phyloP scores from a whole-genome alignment of 192 early-diverging fungal species.

The Lunasporangiospora selenospora region DNA sequence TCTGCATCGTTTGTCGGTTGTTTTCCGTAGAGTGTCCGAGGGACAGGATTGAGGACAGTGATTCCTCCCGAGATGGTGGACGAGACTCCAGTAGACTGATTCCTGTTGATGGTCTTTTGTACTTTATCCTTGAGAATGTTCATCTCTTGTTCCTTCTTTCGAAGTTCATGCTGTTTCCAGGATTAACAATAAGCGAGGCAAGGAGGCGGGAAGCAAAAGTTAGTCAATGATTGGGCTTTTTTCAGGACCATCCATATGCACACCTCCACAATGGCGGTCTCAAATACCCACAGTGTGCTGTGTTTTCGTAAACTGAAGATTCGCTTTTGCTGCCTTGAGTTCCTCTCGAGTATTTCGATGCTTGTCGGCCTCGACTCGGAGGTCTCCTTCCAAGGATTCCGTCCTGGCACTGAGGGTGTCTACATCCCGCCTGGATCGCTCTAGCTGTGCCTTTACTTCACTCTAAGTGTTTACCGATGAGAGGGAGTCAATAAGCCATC shows the following conservation, averaged over 20 bases:
- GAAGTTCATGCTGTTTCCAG: slow-evolving; percentile 50
- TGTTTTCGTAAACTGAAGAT: slow-evolving; percentile 57
- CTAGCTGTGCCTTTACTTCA: slow-evolving; percentile 22
- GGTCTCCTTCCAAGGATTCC: slow-evolving; percentile 34
- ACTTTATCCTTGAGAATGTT: slow-evolving; percentile 52
- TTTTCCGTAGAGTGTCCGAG: slow-evolving; percentile 24
- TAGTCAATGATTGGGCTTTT: too few species aligned
- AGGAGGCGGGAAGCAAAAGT: too few species aligned
- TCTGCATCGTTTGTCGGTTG: slow-evolving; percentile 19
- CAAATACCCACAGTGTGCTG: slow-evolving; percentile 61
- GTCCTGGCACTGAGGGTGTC: slow-evolving; percentile 20
- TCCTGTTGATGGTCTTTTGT: slow-evolving; percentile 46
- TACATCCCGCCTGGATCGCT: slow-evolving; percentile 23
- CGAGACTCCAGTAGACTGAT: slow-evolving; percentile 10
- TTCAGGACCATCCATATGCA: too few species aligned
- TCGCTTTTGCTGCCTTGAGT: slow-evolving; percentile 52
- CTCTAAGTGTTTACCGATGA: slow-evolving; percentile 4
- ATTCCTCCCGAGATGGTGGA: slow-evolving; percentile 31
- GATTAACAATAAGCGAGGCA: too few species aligned
- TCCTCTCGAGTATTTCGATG: slow-evolving; percentile 54
- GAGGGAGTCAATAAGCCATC: too few species aligned
- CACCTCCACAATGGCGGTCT: too few species aligned
- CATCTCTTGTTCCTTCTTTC: slow-evolving; percentile 54
- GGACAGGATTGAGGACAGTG: slow-evolving; percentile 24
- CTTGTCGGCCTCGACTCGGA: slow-evolving; percentile 32